These are phyloP conservation scores for Stereum hirsutum DNA, from an alignment of 1,284 basidiomycete species.

Conservation along the genomic window DNA sequence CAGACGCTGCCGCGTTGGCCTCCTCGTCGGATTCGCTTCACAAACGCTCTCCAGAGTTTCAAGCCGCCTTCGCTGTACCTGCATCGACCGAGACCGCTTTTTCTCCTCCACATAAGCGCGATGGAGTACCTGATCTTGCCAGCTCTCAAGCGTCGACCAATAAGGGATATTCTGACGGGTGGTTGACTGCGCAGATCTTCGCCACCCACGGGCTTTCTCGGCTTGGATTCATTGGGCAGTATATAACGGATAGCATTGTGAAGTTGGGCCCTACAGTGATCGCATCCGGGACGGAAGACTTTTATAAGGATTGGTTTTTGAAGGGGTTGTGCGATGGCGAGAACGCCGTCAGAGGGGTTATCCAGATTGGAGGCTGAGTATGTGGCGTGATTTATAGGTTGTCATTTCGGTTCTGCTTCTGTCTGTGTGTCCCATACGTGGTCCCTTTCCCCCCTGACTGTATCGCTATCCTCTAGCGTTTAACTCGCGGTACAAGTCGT, in stretches of 20 bases:
- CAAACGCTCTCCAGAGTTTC: no score
- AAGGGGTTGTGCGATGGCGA: conserved; percentile 36
- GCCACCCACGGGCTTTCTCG: conserved; percentile 44
- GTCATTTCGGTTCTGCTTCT: no score
- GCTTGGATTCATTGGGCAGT: conserved; percentile 61
- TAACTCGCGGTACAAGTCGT: no score
- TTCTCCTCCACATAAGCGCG: background rate
- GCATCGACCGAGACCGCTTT: background rate
- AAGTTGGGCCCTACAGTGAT: conserved; percentile 28
- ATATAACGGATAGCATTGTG: conserved; percentile 39
- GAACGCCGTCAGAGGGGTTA: conserved; percentile 12
- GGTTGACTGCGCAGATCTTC: conserved; percentile 52
- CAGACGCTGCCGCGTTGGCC: no score
- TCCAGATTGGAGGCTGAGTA: no score
- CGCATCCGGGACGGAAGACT: conserved; percentile 28
- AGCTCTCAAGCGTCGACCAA: conserved; percentile 18
- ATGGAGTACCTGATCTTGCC: conserved; percentile 8
- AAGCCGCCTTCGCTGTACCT: background rate
- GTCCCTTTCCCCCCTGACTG: no score
- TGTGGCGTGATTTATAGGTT: no score
- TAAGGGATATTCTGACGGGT: conserved; percentile 57
- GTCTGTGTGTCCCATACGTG: no score
- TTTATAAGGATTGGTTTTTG: conserved; percentile 38
- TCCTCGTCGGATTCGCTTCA: no score
- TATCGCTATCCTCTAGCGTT: no score